Evolutionary conservation across 257 asterid genomes (phyloP), one percentile per base, ranked within the genome.

Genomic region (Plantago major): DNA sequence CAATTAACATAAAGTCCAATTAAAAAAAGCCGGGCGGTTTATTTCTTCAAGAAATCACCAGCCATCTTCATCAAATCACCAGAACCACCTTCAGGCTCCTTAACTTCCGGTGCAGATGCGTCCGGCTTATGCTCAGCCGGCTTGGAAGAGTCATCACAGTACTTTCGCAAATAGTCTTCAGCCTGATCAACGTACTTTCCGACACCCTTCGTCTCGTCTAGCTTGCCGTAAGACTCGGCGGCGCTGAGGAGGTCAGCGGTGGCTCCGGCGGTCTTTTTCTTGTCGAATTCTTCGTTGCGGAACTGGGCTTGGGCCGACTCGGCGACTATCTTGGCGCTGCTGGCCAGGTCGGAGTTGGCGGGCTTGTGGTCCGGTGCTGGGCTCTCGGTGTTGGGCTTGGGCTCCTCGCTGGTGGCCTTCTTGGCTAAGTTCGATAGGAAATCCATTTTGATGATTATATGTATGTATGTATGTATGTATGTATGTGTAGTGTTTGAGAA

Each of bases 171-270:
- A 50, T 83, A 83, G 70, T 44, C 77, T 74, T 83, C 82, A 0
- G 90, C 90, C 64, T 83, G 82, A 4, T 80, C 84, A 33, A 70
- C 79, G 67, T 83, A 83, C 74, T 78, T 76, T 13, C 90, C 90
- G 48, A 71, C 18, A 7, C 90, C 90, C 57, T 72, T 22, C 47
- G 68, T 68, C 38, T 67, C 76, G 11, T 80, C 86, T 1, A 83
- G 77, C 64, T 83, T 83, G 2, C 74, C 90, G 61, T 83, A 80
- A 9, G 67, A 48, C 3, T 65, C 53, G 28, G 78, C 84, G 30
- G 81, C 76, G 43, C 45, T 76, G 58, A 83, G 72, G 16, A 83
- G 59, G 17, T 83, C 76, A 7, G 86, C 86, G 44, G 77, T 72
- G 22, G 89, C 82, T n/a, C 30, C 70, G 58, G 90, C 76, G 9